Evolutionary conservation across 768 basidiomycete species (phyloP).

Genomic region (Tricholoma furcatifolium): DNA sequence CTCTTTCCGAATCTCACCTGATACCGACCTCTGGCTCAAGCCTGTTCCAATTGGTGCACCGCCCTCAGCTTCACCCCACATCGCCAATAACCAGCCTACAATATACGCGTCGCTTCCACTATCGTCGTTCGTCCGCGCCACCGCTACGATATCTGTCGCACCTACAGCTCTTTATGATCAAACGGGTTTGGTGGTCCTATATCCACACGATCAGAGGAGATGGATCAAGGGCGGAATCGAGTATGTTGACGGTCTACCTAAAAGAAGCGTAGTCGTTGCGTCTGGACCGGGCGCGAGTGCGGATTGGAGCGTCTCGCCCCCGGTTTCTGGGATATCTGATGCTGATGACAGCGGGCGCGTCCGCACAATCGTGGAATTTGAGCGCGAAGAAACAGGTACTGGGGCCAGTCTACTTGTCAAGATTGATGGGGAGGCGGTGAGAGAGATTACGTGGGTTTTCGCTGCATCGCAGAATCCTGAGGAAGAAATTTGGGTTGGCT

Average conservation of each 20-base stretch:
- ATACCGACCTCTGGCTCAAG: constrained; percentile 21
- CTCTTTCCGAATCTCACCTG: constrained; percentile 8
- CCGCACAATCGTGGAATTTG: constrained; percentile 13
- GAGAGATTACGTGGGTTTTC: constrained; percentile 21
- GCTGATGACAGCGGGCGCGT: constrained; percentile 8
- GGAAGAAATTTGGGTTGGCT: constrained; percentile 18
- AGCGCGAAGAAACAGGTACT: constrained; percentile 17
- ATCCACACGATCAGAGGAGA: constrained; percentile 8
- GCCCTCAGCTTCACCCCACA: constrained; percentile 8
- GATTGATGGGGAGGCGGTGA: constrained; percentile 18
- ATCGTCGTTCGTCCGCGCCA: constrained; percentile 12
- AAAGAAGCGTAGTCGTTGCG: constrained; percentile 18
- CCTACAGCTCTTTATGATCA: constrained; percentile 17
- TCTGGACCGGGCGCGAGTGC: constrained; percentile 10
- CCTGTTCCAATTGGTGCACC: constrained; percentile 15
- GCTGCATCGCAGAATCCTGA: constrained; percentile 5
- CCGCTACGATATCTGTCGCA: constrained; percentile 12
- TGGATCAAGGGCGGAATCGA: constrained; percentile 22
- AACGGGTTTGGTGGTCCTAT: constrained; percentile 16
- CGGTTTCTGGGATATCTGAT: constrained; percentile 4
- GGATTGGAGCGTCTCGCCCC: constrained; percentile 21
- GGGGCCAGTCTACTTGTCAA: constrained; percentile 17
- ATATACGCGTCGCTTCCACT: constrained; percentile 13
- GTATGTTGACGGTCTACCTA: constrained; percentile 13
- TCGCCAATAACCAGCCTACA: constrained; percentile 14